Evolutionary conservation across 2,329 filamentous ascomycete species (phyloP), one percentile per base, ranked within the genome.

Genomic region (Pseudopyricularia javanii): DNA sequence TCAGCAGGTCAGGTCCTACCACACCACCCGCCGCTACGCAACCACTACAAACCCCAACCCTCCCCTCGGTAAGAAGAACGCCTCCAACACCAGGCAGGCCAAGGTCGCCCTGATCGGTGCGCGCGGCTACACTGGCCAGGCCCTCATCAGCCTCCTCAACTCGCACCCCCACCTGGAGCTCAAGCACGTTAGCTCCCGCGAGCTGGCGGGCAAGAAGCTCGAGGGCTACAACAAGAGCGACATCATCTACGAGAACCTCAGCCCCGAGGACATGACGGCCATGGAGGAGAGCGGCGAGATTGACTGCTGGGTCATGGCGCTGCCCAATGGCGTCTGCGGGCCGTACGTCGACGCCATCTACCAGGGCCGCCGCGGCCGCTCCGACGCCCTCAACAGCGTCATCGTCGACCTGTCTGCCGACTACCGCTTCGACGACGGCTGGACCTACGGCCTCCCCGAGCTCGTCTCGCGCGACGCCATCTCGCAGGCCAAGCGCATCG

Each of bases 271-370:
- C 59, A 84, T 95, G 12, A 82, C 83, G 57, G 78, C 83, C 54
- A 88, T 97, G 80, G 88, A 93, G 57, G 83, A 86, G 65, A 82
- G 85, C 32, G 86, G 87, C 51, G 81, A 91, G 62, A 83, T 97
- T 50, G 91, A 97, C 72, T 93, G 88, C 71, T 97, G 91, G 91
- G 88, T 97, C 47, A 93, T 97, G 88, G 93, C 93, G 34, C 81
- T 97, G 30, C 93, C 91, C 47, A 98, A 97, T 64, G 88, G 88
- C 56, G 89, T 95, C 50, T 96, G 89, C 80, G 87, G 90, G 71
- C 91, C 93, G 0, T 98, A 86, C 60, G 86, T 97, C 9, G 88
- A 97, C 58, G 91, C 91, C 7, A 80, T 97, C 52, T 80, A 91
- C 60, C 78, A 85, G 62, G 80, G 78, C 32, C 81, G 81, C 17